A percentile compares a stretch with the other conserved stretches of the same genome.
phyloP scores from a whole-genome alignment of 2,329 filamentous ascomycete genomes.

The Seiridium unicorne region DNA sequence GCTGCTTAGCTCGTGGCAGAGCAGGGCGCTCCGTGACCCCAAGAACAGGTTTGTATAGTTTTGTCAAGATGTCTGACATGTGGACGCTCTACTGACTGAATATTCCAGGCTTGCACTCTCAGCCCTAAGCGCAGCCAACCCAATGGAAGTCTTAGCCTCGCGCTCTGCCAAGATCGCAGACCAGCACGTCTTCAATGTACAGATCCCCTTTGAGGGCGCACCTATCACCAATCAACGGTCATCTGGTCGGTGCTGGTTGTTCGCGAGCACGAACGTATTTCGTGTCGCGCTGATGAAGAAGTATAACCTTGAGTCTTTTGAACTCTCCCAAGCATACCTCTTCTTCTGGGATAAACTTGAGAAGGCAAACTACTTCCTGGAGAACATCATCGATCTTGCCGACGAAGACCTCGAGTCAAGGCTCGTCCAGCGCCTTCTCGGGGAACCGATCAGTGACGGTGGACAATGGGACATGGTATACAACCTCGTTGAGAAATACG shows the following conservation, averaged over 20 bases:
- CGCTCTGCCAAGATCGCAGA: slow-evolving; percentile 63
- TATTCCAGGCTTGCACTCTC: slow-evolving; percentile 66
- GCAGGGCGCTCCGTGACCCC: slow-evolving; percentile 60
- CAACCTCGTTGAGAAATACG: slow-evolving; percentile 84
- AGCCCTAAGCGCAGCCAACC: slow-evolving; percentile 67
- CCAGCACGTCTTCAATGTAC: slow-evolving; percentile 79
- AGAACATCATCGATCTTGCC: slow-evolving; percentile 76
- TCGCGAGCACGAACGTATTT: slow-evolving; percentile 89
- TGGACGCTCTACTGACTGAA: too few species aligned
- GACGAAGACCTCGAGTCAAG: slow-evolving; percentile 69
- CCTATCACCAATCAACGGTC: slow-evolving; percentile 83
- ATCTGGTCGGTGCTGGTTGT: slow-evolving; percentile 87
- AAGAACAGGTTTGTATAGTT: slow-evolving; percentile 54
- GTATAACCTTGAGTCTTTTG: slow-evolving; percentile 74
- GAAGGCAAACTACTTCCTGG: slow-evolving; percentile 86
- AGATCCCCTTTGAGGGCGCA: slow-evolving; percentile 74
- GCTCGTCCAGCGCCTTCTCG: slow-evolving; percentile 68
- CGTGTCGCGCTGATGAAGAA: slow-evolving; percentile 84
- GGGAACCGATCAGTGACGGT: slow-evolving; percentile 71
- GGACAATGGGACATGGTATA: slow-evolving; percentile 91
- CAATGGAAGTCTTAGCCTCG: slow-evolving; percentile 64
- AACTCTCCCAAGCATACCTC: slow-evolving; percentile 83
- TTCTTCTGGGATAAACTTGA: slow-evolving; percentile 96
- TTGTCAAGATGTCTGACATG: too few species aligned
- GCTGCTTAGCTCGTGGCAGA: slow-evolving; percentile 58